Base-by-base conservation (phyloP, 805 yeast genomes). In the Teunomyces stri region DNA sequence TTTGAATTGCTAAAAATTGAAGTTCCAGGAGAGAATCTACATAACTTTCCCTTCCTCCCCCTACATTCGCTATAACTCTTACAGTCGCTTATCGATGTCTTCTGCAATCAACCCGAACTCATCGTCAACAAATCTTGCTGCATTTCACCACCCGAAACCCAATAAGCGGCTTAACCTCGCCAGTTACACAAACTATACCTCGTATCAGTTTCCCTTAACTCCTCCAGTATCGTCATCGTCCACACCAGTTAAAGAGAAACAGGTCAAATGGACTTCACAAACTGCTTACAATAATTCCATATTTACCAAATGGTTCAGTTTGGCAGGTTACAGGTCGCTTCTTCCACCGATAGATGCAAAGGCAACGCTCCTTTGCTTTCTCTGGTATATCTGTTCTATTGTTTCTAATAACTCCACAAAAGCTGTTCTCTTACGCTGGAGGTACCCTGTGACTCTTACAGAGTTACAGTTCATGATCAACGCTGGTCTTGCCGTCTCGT, bases 361-460 rank as follows among this genome's bases (percentile, higher is more conserved):
- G 44, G 52, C 65, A 11, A 46, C 63, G 3, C 40, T 54, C 6
- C 65, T 87, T 29, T 92, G 98, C 64, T 60, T 78, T 6, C 57
- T 76, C 31, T 92, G 98, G 98, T 92, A 92, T 68, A 59, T 81
- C 27, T 72, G 84, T 7, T 85, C 95, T 28, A 91, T 95, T 7
- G 66, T 91, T 6, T 86, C 96, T 2, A 85, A 85, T 54, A 89
- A 89, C 59, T 74, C 92, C 30, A 83, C 95, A 30, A 92, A 92
- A 64, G 71, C 83, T 41, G 89, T 92, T 42, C 70, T 92, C 50
- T 79, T 73, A 52, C 70, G 72, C 42, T 90, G 85, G 65, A 78
- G 78, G 39, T 87, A 82, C 62, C 97, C 99, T 1, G 82, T 90
- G n/a, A 85, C 96, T 0, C 76, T 94, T 48, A 89, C 97, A 1